Evolutionary conservation across 768 basidiomycete species (phyloP).

Genomic region (Coprinellus micaceus): DNA sequence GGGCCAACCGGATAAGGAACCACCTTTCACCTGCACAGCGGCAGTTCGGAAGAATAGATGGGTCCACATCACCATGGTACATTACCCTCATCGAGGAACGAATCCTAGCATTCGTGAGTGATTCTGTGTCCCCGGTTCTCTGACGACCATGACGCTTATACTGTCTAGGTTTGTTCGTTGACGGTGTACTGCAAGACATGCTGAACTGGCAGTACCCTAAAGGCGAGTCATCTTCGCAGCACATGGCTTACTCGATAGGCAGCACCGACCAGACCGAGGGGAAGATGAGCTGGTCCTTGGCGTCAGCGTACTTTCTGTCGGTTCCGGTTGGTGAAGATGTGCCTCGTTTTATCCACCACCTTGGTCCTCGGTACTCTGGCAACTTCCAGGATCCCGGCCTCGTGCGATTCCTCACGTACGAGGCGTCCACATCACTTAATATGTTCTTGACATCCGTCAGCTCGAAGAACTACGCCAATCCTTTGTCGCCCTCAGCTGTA

Average conservation of each 20-base stretch:
- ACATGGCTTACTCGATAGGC: conserved; percentile 52
- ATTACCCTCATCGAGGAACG: conserved; percentile 53
- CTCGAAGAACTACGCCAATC: conserved; percentile 22
- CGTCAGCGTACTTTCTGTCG: conserved; percentile 61
- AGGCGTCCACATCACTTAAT: conserved; percentile 78
- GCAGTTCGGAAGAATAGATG: conserved; percentile 56
- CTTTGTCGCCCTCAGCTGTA: background rate
- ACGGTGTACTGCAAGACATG: conserved; percentile 64
- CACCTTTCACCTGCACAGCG: conserved; percentile 40
- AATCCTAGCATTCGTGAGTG: conserved; percentile 60
- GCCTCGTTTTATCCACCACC: conserved; percentile 71
- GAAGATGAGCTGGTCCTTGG: conserved; percentile 63
- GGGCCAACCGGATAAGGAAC: conserved; percentile 29
- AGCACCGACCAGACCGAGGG: conserved; percentile 37
- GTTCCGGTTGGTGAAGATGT: conserved; percentile 63
- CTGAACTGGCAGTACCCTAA: conserved; percentile 65
- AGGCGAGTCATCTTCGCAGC: conserved; percentile 32
- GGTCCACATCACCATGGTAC: conserved; percentile 68
- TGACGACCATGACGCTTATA: background rate
- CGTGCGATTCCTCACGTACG: conserved; percentile 77
- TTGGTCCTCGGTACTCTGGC: conserved; percentile 74
- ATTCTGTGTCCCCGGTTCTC: background rate
- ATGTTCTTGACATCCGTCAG: conserved; percentile 60
- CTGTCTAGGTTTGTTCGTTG: conserved; percentile 62
- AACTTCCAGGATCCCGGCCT: conserved; percentile 72